phyloP scores from a whole-genome alignment of 192 early-diverging fungal species.

The Coemansia sp. region DNA sequence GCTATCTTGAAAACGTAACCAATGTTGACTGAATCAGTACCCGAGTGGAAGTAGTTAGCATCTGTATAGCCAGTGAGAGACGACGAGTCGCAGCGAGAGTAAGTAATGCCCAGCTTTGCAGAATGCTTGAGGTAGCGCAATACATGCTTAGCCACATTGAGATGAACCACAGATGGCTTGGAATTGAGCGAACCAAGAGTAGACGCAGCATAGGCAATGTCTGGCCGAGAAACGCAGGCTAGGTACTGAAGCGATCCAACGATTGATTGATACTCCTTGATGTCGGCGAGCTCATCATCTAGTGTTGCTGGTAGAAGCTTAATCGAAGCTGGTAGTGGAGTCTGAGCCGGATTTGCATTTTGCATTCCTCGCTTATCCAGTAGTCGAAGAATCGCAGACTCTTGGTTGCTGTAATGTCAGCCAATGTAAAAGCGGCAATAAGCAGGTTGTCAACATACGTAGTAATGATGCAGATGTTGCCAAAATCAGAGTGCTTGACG shows the following conservation, averaged over 20 bases:
- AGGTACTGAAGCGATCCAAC: conserved; percentile 15
- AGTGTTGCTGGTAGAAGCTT: neutral
- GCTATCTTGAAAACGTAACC: neutral
- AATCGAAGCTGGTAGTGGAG: neutral
- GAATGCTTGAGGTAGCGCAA: conserved; percentile 14
- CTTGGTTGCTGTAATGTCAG: neutral
- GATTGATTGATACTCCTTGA: neutral
- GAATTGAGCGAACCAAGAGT: conserved; percentile 3
- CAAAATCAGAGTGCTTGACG: neutral
- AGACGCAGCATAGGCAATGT: conserved; percentile 14
- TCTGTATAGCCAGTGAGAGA: conserved; percentile 5
- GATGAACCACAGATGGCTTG: neutral
- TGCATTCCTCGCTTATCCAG: conserved; percentile 3
- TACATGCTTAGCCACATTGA: conserved; percentile 9
- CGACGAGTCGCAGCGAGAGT: neutral
- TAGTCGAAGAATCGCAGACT: neutral
- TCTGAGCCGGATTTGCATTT: neutral
- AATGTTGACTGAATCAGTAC: neutral
- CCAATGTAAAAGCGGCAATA: neutral
- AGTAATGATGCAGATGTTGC: neutral
- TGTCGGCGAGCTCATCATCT: conserved; percentile 8
- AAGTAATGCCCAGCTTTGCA: conserved; percentile 9
- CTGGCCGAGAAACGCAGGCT: neutral
- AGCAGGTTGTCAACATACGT: conserved; percentile 4
- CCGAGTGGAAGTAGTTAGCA: conserved; percentile 14